Evolutionary conservation across 2,329 filamentous ascomycete genomes (phyloP), one percentile per base, ranked within the genome.

Genomic region (Phaeomoniella chlamydospora): DNA sequence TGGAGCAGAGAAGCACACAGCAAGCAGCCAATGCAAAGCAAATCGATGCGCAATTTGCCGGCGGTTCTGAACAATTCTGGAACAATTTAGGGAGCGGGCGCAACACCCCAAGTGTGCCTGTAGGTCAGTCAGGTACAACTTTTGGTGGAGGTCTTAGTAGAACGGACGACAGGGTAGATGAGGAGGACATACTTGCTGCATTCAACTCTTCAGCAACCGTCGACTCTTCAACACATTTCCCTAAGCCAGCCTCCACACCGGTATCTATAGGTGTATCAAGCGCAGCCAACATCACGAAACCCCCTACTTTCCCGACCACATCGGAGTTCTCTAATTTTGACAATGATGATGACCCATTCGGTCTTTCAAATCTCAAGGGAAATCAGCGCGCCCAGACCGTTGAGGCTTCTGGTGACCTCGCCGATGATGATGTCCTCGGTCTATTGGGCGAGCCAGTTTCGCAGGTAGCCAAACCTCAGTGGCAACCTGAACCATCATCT

Each of bases 261-360:
- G 9, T 26, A 4, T 36, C 32, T 17, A n/a, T 18, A 15, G 51
- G 37, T 50, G 55, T 30, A 45, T 52, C 13, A 40, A 54, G 34
- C 18, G 48, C 31, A 39, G 33, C 59, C 37, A 52, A 59, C 16
- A 31, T 50, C 3, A 29, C 31, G 33, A 34, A 42, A 12, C 30
- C 45, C 29, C 37, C 37, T 32, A 32, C 42, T 35, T 38, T 37
- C 18, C 44, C 39, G 12, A 43, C 33, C 26, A 39, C 46, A 13
- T 44, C 56, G 1, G 50, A 51, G 37, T 47, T 49, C 31, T 52
- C 49, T 9, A 54, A 47, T 0, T 59, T 76, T 10, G 65, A 72
- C 18, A 79, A 88, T 32, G 71, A 77, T 46, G 85, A 93, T 51
- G 85, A 94, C 51, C 84, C 86, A 2, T 94, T 96, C 53, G 88